Base-by-base conservation (phyloP, 192 early-diverging fungal species). In the Umbelopsis ramanniana region DNA sequence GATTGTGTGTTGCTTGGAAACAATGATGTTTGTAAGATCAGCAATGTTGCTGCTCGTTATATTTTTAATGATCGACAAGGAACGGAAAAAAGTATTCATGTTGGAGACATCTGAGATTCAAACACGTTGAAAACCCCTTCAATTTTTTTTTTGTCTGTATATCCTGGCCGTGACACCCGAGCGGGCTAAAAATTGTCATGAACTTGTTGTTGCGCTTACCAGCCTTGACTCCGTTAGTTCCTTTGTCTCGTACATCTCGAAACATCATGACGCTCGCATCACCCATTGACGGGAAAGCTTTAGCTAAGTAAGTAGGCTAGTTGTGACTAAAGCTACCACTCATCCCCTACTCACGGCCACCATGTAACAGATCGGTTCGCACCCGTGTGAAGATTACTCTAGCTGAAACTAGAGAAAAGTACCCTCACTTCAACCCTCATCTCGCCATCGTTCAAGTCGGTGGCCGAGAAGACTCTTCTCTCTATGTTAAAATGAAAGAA, bases 401-500 rank as follows among this genome's bases (percentile, higher is more conserved):
- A 47, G 77, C 81, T 8, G 87, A 84, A 35, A 85, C 90, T 71
- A 85, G 86, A 73, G 75, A 66, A n/a, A 75, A 81, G 46, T 85
- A 93, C 68, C 89, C 90, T 63, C 76, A 82, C 40, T 96, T 95
- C 72, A 79, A 75, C 48, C 95, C 96, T 29, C 92, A 93, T 54
- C 85, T 98, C 0, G 88, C 92, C 12, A 92, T 97, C 23, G 84
- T 98, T 21, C 96, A 99, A 81, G 93, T 99, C n/a, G 97, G 97
- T 50, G 84, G 72, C 38, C 90, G 95, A 52, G 93, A 96, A 68
- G 97, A 99, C 82, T 97, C 96, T 17, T 89, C 89, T 70, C 85
- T 94, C 24, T 99, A 99, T 79, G 94, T 97, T 11, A 79, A 89
- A 33, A 94, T 95, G 88, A 99, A 99, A 84, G 82, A 91, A 79